Conservation (phyloP, 768 basidiomycete genomes). For the Dioszegia hungarica region DNA sequence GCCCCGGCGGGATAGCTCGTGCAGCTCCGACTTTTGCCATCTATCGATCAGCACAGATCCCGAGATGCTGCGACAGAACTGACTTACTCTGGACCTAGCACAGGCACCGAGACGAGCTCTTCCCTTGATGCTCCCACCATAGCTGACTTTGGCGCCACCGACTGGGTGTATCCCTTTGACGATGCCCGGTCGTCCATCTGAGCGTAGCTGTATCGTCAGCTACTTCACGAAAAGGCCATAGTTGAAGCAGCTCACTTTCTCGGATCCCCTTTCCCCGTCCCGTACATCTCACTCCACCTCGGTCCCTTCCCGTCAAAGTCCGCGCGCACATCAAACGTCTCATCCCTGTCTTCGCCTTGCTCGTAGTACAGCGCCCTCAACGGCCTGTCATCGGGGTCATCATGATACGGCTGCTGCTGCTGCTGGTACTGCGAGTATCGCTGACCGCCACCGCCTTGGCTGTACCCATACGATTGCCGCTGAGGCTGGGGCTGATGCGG, state of each 20-base stretch:
- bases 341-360: constrained; percentile 26
- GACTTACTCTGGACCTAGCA: constrained; percentile 71
- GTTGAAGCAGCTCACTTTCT: not conserved
- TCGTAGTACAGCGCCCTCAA: constrained; percentile 25
- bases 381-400: constrained; percentile 1
- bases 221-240: not conserved
- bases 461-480: too few relatives aligned
- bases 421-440: not conserved
- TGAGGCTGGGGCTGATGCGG: constrained; percentile 3
- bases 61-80: not conserved
- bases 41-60: constrained; percentile 14
- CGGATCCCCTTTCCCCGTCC: constrained; percentile 13
- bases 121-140: constrained; percentile 49
- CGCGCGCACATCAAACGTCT: constrained; percentile 38
- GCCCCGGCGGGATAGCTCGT: constrained; percentile 67
- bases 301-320: constrained; percentile 43
- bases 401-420: not conserved
- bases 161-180: constrained; percentile 11
- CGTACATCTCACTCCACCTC: constrained; percentile 36
- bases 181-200: constrained; percentile 17
- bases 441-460: not conserved
- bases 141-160: not conserved
- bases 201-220: constrained; percentile 24
- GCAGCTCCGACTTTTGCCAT: constrained; percentile 75
- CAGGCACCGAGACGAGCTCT: constrained; percentile 87